Percentiles rank a stretch among this genome's conserved stretches.
Conservation (phyloP, 306 rosid species). For the Glycine latifolia region DNA sequence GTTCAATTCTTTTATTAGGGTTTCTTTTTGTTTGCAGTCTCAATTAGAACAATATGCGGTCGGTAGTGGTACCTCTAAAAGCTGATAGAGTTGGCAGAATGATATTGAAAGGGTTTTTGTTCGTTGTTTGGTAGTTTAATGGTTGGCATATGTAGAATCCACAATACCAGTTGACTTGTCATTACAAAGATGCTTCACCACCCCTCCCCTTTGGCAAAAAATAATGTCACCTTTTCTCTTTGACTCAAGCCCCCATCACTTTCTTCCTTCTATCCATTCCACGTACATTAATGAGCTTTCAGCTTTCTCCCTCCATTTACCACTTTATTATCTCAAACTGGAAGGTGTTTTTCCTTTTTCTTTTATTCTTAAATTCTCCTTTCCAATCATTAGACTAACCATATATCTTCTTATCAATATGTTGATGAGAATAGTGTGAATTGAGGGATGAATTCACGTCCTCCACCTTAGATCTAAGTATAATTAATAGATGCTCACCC, state of each 20-base stretch:
- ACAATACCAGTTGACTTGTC: slow-evolving; percentile 61
- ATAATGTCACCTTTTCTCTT: slow-evolving; percentile 55
- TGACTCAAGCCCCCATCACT: slow-evolving; percentile 45
- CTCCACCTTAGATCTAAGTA: too few species aligned
- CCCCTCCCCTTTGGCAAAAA: slow-evolving; percentile 21
- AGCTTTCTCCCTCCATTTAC: too few species aligned
- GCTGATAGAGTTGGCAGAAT: slow-evolving; percentile 39
- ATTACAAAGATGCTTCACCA: slow-evolving; percentile 41
- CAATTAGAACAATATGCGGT: slow-evolving; percentile 1
- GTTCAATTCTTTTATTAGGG: slow-evolving; percentile 24
- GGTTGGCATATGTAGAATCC: slow-evolving; percentile 41
- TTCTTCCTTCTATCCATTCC: not conserved
- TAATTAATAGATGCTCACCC: too few species aligned
- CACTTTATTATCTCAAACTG: too few species aligned
- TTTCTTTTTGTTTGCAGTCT: slow-evolving; percentile 51
- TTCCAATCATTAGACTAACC: too few species aligned
- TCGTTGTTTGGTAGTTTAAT: not conserved
- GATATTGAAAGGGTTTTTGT: not conserved
- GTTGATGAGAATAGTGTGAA: too few species aligned
- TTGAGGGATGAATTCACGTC: too few species aligned
- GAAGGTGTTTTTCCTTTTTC: too few species aligned
- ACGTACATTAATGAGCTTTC: too few species aligned
- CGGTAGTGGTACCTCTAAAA: slow-evolving; percentile 45
- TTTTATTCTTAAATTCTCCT: too few species aligned
- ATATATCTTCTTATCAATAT: too few species aligned